A percentile compares a stretch with the other conserved stretches of the same genome.
Conservation (phyloP, 2,329 filamentous ascomycete genomes). For the Neospermospora avenae region DNA sequence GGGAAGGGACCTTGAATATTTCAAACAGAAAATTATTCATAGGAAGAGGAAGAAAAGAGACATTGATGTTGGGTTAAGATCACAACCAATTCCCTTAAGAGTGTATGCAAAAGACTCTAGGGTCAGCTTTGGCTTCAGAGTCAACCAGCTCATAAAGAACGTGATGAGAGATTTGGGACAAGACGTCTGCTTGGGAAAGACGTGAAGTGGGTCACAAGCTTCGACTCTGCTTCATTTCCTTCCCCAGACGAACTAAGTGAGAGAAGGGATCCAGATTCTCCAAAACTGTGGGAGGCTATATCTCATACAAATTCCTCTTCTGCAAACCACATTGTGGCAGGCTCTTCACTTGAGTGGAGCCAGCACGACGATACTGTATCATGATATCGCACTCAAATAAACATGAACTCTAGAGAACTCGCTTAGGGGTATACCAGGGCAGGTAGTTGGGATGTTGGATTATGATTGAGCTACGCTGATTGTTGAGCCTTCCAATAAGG, state of each 20-base stretch:
- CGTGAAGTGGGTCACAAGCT: neutral
- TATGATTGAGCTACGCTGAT: neutral
- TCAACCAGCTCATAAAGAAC: neutral
- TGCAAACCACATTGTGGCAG: neutral
- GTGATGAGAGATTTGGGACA: neutral
- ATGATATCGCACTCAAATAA: no score
- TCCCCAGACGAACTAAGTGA: neutral
- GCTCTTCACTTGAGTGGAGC: neutral
- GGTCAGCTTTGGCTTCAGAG: neutral
- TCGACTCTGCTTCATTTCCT: neutral
- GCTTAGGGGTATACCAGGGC: no score
- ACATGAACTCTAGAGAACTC: no score
- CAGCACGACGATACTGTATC: no score
- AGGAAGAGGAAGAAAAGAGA: neutral
- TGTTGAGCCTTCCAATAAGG: no score
- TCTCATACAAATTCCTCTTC: neutral
- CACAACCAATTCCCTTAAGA: neutral
- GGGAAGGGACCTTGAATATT: neutral
- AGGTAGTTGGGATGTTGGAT: neutral
- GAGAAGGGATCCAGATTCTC: neutral
- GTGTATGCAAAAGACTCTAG: neutral
- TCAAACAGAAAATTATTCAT: neutral
- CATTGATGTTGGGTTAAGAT: neutral
- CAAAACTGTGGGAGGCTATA: neutral
- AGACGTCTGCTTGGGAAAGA: neutral